Evolutionary conservation across 2,329 filamentous ascomycete species (phyloP), one percentile per base, ranked within the genome.

Genomic region (Nakataea oryzae): DNA sequence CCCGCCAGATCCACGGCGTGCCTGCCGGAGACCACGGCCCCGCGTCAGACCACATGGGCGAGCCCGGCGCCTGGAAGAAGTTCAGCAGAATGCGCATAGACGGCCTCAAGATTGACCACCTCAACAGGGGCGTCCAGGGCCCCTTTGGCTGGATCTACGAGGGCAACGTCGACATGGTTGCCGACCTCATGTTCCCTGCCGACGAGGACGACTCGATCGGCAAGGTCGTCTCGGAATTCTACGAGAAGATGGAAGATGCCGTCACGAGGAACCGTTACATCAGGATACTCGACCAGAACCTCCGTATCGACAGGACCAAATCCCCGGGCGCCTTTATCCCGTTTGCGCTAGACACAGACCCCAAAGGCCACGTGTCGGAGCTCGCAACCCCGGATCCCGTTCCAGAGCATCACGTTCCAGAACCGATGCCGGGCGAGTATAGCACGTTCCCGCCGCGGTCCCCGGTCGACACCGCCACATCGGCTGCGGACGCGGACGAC

Each of bases 131-230:
- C 28, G 91, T 96, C 24, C 87, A 95, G 65, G 95, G 95, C 0
- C 93, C 93, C 0, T 97, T 99, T 73, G 93, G 91, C 3, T 99
- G 95, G 95, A 99, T 99, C 61, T 90, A 96, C 67, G 91, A 97
- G 75, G 95, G 95, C 41, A 96, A 95, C 65, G 92, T 99, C 54
- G 95, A 99, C 71, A 96, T 99, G 65, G 87, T 97, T 17, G 90
- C 95, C 8, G 95, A 99, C 70, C 87, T 99, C 66, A 93, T 96
- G 86, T 90, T 99, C 65, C 95, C 95, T 0, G 86, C 86, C 34
- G 95, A 97, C 62, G 85, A 86, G 54, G 90, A 96, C 63, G 92
- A 93, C 65, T 90, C 93, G 65, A 87, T 99, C 62, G 89, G 88
- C 28, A 97, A 97, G 73, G 92, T 97, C 57, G 90, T 99, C 83